Evolutionary conservation across 805 yeast genomes (phyloP).

Genomic region (Metschnikowia drakensbergensis): DNA sequence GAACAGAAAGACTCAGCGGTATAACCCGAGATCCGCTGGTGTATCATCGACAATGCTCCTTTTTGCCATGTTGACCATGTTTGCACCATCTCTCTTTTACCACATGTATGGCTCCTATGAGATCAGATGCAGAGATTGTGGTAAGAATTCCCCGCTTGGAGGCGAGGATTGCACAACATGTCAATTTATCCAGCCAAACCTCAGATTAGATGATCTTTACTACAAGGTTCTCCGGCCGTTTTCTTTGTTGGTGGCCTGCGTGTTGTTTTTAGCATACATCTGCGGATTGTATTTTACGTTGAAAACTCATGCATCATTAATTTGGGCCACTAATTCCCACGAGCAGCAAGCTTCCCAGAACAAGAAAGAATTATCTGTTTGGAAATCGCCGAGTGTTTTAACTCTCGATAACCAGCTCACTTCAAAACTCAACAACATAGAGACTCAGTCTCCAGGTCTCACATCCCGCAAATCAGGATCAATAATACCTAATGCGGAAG

Average conservation of each 20-base stretch:
- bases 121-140: constrained; percentile 63
- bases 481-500: background rate
- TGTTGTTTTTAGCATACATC: constrained; percentile 76
- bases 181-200: constrained; percentile 72
- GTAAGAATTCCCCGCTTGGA: background rate
- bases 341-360: constrained; percentile 23
- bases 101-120: constrained; percentile 88
- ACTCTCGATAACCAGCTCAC: constrained; percentile 23
- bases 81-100: constrained; percentile 87
- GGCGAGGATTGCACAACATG: constrained; percentile 60
- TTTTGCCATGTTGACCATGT: constrained; percentile 84
- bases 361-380: constrained; percentile 22
- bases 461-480: background rate
- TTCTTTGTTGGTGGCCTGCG: constrained; percentile 72
- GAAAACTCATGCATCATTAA: constrained; percentile 93
- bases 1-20: constrained; percentile 86
- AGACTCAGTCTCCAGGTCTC: background rate
- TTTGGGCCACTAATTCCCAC: constrained; percentile 67
- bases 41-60: constrained; percentile 94
- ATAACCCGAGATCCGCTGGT: constrained; percentile 95
- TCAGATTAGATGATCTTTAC: constrained; percentile 66
- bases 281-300: constrained; percentile 91
- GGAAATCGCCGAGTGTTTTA: constrained; percentile 37
- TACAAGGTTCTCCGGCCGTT: constrained; percentile 72
- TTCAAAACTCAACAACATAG: background rate